Base-by-base conservation (phyloP, 768 basidiomycete genomes). In the Leucosporidium scottii region DNA sequence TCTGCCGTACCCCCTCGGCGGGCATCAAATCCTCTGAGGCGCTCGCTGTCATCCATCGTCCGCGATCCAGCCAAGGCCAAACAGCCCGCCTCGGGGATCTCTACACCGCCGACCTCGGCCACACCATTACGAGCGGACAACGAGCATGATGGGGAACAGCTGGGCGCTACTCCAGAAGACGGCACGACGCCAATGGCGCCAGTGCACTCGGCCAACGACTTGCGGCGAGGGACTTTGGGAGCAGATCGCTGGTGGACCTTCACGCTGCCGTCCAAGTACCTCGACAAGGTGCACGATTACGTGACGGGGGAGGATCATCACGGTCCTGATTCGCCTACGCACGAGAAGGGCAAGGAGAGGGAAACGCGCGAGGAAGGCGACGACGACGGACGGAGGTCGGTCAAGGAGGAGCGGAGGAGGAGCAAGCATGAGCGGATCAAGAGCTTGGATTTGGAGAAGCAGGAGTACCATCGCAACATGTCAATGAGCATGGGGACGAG, bases 241-340 rank as follows among this genome's bases (percentile, higher is more conserved):
- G 48, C 59, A 2, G 72, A 72, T 59, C 48, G 53, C 12, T 74
- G 73, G 73, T 74, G 73, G 73, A 71, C 73, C 3, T 74, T 74
- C 57, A 74, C 73, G 2, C 60, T 74, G 4, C 65, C 73, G 7
- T 44, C 47, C n/a, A 71, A 71, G 61, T 71, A 74, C 62, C 63
- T 69, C 60, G 65, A 67, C 48, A 59, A 62, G 17, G 67, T 71
- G 31, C 65, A 71, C 39, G 73, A 63, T 8, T 68, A 68, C 57
- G 50, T 71, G 13, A 55, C 39, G 15, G 39, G 39, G 39, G 39
- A 44, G 39, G 39, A 44, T 15, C 39, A 44, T 44, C 39, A 59
- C 12, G 13, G 15, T 25, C 6, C 23, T 34, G 51, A 65, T 34
- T 39, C 58, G 39, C 13, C 25, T 66, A 70, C 27, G 57, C 18